Evolutionary conservation across 2,329 filamentous ascomycete species (phyloP), one percentile per base, ranked within the genome.

Genomic region (Colletotrichum aenigma): DNA sequence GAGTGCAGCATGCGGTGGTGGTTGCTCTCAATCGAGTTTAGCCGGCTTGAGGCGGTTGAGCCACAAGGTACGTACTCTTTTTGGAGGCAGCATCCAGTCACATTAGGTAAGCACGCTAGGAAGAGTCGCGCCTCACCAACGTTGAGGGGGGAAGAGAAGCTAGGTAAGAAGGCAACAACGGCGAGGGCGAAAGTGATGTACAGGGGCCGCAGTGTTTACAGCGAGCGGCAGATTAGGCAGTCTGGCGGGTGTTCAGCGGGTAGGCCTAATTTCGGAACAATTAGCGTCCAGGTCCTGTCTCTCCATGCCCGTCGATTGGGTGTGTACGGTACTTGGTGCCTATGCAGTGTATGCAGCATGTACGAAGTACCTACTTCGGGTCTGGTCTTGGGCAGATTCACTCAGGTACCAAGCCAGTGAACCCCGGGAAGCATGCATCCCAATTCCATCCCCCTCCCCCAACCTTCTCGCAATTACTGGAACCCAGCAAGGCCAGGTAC

Each of bases 181-280:
- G 71, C 61, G 68, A 66, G 21, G 12, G 26, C 24, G 18, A 36
- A 21, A 34, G 65, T 70, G 52, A 55, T 61, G 73, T 55, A 66
- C 73, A 75, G 69, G 72, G 67, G 28, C 16, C 64, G n/a, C 3
- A 52, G 43, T 21, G 43, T 21, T 52, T 52, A 52, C 43, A 52
- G 24, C 48, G 15, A 71, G 43, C 71, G 58, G 66, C 66, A 74
- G 71, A 56, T 64, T 48, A 43, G 38, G n/a, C 71, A 64, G 68
- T 65, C 66, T 34, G 28, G 66, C 32, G 60, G 34, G 30, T 36
- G 70, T 28, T 30, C 55, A 58, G 55, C 24, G 26, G 55, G 55
- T 26, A 64, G 61, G 70, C 70, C 74, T 69, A 76, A 74, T 69
- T 74, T 68, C 70, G 64, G 74, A 74, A 65, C 70, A 64, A 62